Base-by-base conservation (phyloP, 1,284 basidiomycete species). In the Ganoderma resinaceum region DNA sequence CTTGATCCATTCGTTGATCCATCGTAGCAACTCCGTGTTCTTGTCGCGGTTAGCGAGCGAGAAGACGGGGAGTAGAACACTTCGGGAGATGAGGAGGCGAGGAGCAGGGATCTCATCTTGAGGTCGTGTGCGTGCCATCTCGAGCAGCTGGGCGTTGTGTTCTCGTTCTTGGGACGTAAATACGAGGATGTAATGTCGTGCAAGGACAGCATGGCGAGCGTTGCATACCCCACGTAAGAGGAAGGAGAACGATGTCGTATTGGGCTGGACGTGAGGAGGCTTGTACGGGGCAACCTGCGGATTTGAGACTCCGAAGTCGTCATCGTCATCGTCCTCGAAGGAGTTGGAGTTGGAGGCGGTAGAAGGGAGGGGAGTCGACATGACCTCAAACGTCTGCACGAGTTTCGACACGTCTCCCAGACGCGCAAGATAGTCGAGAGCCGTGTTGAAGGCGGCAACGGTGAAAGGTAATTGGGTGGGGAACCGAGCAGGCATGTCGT, bases 311-410 rank as follows among this genome's bases (percentile, higher is more conserved):
- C 84, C 80, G 66, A 85, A 83, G 55, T 85, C 82, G 69, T 92
- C 91, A 53, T 93, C 91, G 58, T 91, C 90, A 52, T 91, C 90
- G 20, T 88, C 87, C 63, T 91, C 88, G 72, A 89, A 89, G 62
- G 62, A 16, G 37, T 84, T 80, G 65, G 86, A 82, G 71, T 82
- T 78, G 70, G 74, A 80, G 33, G 84, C 62, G 3, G 62, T 46
- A 80, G 75, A 74, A 3, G 87, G 89, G 31, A 94, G 83, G 16
- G 91, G 91, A 58, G 87, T 84, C 0, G 92, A 92, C 69, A 94
- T 85, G 29, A 92, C 89, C 74, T 94, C 93, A 74, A 94, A 95
- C 0, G 88, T 83, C 73, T 89, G 86, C 2, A 94, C 84, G 76
- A 94, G 85, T 74, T 87, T 89, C 3, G 91, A 88, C 61, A 91